Evolutionary conservation across 2,329 filamentous ascomycete species (phyloP), one percentile per base, ranked within the genome.

Genomic region (Drechslerella dactyloides): DNA sequence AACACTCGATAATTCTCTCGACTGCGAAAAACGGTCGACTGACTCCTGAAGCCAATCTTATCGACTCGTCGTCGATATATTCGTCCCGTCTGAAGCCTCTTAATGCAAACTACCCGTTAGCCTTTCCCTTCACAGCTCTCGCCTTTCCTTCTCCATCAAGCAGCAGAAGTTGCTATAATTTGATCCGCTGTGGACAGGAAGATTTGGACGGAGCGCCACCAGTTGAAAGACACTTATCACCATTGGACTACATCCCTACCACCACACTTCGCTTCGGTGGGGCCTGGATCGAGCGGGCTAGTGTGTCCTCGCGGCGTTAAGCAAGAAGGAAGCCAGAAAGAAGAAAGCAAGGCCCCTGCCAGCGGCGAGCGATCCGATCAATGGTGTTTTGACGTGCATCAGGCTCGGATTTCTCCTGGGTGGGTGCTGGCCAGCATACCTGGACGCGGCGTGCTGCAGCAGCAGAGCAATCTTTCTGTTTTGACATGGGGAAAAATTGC

Each of bases 341-440:
- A 72, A 63, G 30, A 21, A 10, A 17, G 40, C 3, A 33, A 33
- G 27, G 27, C 27, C 27, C 58, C 66, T 59, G 15, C 44, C 44
- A 19, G 44, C 44, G 8, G 27, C 27, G 27, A 69, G 59, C 46
- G 51, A 61, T 61, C 55, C 35, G 57, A 42, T 19, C 54, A 56
- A 48, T 57, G 59, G 57, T 60, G 60, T 65, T 65, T 64, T 64
- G 60, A 61, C 60, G 68, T 72, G 60, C 60, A 61, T 65, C 40
- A 61, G 56, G 44, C 27, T 63, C 35, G 52, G 60, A 30, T 33
- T 61, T 65, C 46, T 46, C 48, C 33, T 46, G 63, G n/a, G n/a
- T n/a, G n/a, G n/a, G 59, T 55, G 55, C 40, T 56, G 55, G 54
- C 48, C 42, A 24, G 37, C 33, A 40, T 46, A 42, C 35, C 30